A percentile compares a stretch with the other conserved stretches of the same genome.
phyloP scores from a whole-genome alignment of 2,329 filamentous ascomycete species.

The Pseudocercospora fijiensis region DNA sequence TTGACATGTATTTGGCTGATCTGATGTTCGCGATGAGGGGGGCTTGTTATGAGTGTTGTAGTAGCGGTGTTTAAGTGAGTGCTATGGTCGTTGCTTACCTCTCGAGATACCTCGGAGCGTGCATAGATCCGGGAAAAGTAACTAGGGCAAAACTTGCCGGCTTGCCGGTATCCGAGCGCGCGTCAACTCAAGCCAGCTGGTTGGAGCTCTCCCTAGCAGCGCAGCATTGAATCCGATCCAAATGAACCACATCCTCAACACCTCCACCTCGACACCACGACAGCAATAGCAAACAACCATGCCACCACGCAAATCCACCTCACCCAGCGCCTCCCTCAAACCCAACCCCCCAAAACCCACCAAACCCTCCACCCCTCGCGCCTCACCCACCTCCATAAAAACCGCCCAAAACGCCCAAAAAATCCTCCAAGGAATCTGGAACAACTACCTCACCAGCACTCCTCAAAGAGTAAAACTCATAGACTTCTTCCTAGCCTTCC shows the following conservation, averaged over 20 bases:
- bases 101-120: not conserved
- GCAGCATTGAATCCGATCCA: not conserved
- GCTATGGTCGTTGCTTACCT: not conserved
- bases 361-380: slow-evolving; percentile 30
- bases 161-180: not conserved
- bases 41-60: not conserved
- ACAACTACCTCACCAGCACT: slow-evolving; percentile 76
- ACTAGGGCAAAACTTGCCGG: not conserved
- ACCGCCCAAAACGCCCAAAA: slow-evolving; percentile 47
- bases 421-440: slow-evolving; percentile 69
- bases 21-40: not conserved
- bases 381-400: slow-evolving; percentile 22
- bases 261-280: not conserved
- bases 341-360: slow-evolving; percentile 21
- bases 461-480: slow-evolving; percentile 89
- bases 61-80: too few species aligned
- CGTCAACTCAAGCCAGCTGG: not conserved
- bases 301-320: slow-evolving; percentile 2
- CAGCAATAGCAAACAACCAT: not conserved
- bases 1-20: not conserved
- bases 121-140: not conserved
- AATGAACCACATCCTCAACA: not conserved
- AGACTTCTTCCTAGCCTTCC: slow-evolving; percentile 85
- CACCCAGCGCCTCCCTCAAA: slow-evolving; percentile 7
- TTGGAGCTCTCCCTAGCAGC: not conserved